These are phyloP conservation scores for Penicillium decumbens DNA, from an alignment of 2,329 filamentous ascomycete species.

Conservation along the genomic window DNA sequence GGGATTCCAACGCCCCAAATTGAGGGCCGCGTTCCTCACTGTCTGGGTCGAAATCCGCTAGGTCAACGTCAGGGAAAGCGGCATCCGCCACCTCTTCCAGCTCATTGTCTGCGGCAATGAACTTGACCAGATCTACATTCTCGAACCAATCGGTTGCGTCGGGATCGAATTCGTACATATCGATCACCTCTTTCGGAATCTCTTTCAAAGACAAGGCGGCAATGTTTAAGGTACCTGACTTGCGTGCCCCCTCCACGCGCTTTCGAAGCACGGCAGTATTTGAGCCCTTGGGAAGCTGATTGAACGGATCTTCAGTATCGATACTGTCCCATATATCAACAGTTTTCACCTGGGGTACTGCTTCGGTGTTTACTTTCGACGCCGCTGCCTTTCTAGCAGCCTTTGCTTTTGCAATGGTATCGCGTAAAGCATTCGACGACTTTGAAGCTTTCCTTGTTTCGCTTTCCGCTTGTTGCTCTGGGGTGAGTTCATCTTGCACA, in stretches of 20 bases:
- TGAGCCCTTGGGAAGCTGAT: slow-evolving; percentile 56
- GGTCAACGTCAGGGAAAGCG: slow-evolving; percentile 69
- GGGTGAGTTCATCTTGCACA: slow-evolving; percentile 25
- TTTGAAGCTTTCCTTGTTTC: slow-evolving; percentile 51
- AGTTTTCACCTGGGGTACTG: slow-evolving; percentile 12
- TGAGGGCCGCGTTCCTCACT: slow-evolving; percentile 67
- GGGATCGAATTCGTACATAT: slow-evolving; percentile 81
- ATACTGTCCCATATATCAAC: slow-evolving; percentile 48
- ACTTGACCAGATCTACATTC: slow-evolving; percentile 76
- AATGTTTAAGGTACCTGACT: slow-evolving; percentile 80
- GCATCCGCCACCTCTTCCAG: slow-evolving; percentile 67
- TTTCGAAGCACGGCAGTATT: slow-evolving; percentile 66
- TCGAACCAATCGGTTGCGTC: slow-evolving; percentile 78
- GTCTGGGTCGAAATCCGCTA: slow-evolving; percentile 55
- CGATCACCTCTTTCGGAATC: slow-evolving; percentile 76
- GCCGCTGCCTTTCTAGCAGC: slow-evolving; percentile 63
- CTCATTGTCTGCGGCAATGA: slow-evolving; percentile 88
- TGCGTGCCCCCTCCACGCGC: slow-evolving; percentile 67
- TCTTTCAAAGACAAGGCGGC: slow-evolving; percentile 73
- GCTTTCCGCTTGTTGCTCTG: slow-evolving; percentile 26
- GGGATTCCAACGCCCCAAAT: slow-evolving; percentile 72
- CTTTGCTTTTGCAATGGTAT: slow-evolving; percentile 90
- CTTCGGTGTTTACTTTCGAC: slow-evolving; percentile 25
- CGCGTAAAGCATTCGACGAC: slow-evolving; percentile 74
- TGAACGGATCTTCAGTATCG: slow-evolving; percentile 47